Base-by-base conservation (phyloP, 1,284 basidiomycete species). In the Afroboletus lepidellus region DNA sequence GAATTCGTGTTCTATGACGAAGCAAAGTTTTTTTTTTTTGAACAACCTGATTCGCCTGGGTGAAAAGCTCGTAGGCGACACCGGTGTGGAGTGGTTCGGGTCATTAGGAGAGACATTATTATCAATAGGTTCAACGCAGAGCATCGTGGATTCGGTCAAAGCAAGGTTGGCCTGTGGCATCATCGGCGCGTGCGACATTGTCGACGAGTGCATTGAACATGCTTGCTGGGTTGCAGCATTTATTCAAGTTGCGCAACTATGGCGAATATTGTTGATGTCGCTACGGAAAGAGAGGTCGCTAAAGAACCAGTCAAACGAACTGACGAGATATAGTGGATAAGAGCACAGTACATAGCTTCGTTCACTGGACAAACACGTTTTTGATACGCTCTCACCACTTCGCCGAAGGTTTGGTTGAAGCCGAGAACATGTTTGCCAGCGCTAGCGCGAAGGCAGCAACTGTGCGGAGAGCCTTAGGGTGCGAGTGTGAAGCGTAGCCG, bases 11-110 rank as follows among this genome's bases (percentile, higher is more conserved):
- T 65, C 58, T 9, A 55, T 3, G 15, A 63, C 46, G 34, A 63
- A 66, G n/a, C 62, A 64, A 2, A 60, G 49, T 64, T 50, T 63
- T 53, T n/a, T 36, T 36, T 2, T 30, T 9, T 34, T 51, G 23
- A 8, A 61, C 6, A 7, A 7, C 1, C 34, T 51, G 53, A 54
- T 36, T 63, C 62, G 12, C 65, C n/a, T 4, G 62, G 62, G 27
- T 66, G 62, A 66, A 63, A 23, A 64, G 51, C 38, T 66, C 49
- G 42, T 58, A 66, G 46, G 57, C 66, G 41, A 63, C 43, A 3
- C 60, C 61, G 0, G 60, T 62, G 51, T 4, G 11, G 63, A 62
- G 24, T 63, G 64, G 8, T 66, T 63, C 11, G 64, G 62, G 27
- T 63, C 64, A 18, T 66, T 50, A 1, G 64, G 62, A 24, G 64